Evolutionary conservation across 2,329 filamentous ascomycete species (phyloP), one percentile per base, ranked within the genome.

Genomic region (Colletotrichum coccodes): DNA sequence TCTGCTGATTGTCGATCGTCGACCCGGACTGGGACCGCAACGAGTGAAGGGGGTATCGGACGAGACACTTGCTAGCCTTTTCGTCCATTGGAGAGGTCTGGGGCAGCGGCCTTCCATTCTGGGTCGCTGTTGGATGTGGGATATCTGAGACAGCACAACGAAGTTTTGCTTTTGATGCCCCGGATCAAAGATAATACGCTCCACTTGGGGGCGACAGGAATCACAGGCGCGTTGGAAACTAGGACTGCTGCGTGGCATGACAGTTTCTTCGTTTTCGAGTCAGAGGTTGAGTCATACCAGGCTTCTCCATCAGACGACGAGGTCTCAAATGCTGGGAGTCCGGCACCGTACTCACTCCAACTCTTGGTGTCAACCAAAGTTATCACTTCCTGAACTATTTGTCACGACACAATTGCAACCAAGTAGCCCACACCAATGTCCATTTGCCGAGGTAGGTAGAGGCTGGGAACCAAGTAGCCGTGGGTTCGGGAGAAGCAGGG

Each of bases 401-500:
- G 30, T 23, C n/a, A 52, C 11, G 8, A 36, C 9, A 7, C 30
- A 6, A 5, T 7, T 21, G n/a, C 30, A 23, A 23, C n/a, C n/a
- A 7, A 36, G 49, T 7, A 23, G 11, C 12, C 4, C 9, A 11
- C 38, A 5, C 26, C 18, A 5, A 23, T 30, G 7, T 7, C 1
- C 4, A 12, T n/a, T 59, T 54, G 11, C 40, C 61, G 66, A 65
- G 61, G 56, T 44, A 42, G 21, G 16, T 16, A 21, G 28, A 12
- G 36, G 47, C 30, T n/a, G 36, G 26, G 8, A 26, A 30, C 34
- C 30, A 6, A 26, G 28, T 44, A 46, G 42, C 32, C 40, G 40
- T 60, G 14, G 32, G 30, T 30, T 60, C 56, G 66, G 61, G 28
- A 57, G 66, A 66, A 69, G 56, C 34, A 60, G 54, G 66, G 50